Evolutionary conservation across 257 asterid genomes (phyloP).

Genomic region (Plectranthus barbatus): DNA sequence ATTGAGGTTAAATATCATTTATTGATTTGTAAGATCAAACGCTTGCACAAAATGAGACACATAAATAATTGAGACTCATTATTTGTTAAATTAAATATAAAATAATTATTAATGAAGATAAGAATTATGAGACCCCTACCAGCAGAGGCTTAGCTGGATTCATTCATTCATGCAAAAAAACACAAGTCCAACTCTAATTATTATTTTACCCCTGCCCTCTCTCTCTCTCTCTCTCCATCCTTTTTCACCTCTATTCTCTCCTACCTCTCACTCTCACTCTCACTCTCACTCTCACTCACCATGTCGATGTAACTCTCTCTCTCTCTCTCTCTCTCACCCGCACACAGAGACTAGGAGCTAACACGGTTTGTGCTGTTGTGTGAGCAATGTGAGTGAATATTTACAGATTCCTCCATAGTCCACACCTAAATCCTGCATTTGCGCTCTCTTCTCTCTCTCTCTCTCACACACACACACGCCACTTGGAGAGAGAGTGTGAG

Average conservation of each 20-base stretch:
- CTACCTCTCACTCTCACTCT: neutral
- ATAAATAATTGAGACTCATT: too few species aligned
- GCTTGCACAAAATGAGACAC: too few species aligned
- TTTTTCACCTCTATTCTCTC: neutral
- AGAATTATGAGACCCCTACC: neutral
- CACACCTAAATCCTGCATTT: constrained; percentile 3
- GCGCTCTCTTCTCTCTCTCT: constrained; percentile 1
- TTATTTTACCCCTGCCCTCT: neutral
- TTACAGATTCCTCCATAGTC: neutral
- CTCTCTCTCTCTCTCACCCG: neutral
- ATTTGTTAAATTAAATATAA: too few species aligned
- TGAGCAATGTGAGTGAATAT: constrained; percentile 14
- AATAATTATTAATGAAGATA: too few species aligned
- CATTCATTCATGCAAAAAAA: constrained; percentile 17
- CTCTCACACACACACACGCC: constrained; percentile 10
- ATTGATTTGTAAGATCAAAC: too few species aligned
- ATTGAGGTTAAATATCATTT: too few species aligned
- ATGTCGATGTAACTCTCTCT: neutral
- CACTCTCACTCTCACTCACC: neutral
- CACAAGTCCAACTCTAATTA: constrained; percentile 4
- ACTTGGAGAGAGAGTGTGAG: neutral
- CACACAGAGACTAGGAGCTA: neutral
- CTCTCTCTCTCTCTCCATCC: neutral
- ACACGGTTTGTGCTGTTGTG: too few species aligned
- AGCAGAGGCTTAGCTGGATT: constrained; percentile 28